Conservation (phyloP, 1,284 basidiomycete species). For the Phlebopus sp. region DNA sequence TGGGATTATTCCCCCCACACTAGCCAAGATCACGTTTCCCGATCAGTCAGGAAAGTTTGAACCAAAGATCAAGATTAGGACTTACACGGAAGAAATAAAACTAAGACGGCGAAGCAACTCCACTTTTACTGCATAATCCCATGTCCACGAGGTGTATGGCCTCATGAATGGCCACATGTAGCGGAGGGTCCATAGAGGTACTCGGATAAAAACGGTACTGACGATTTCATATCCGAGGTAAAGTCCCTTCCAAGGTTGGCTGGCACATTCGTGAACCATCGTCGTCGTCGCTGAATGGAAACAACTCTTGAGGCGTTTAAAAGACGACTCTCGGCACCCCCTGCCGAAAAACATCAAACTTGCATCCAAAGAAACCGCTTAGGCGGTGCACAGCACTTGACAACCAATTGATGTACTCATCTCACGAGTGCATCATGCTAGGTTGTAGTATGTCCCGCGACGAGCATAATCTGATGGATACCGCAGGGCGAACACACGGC, state of each 20-base stretch:
- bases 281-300: background rate
- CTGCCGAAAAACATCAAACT: background rate
- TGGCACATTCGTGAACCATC: conserved; percentile 7
- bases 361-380: no score
- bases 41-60: background rate
- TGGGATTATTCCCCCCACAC: conserved; percentile 10
- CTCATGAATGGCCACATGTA: conserved; percentile 24
- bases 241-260: conserved; percentile 28
- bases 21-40: background rate
- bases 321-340: background rate
- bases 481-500: no score
- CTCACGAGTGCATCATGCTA: no score
- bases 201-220: conserved; percentile 39
- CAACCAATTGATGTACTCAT: no score
- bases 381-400: no score
- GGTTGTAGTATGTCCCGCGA: no score
- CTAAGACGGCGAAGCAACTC: conserved; percentile 1
- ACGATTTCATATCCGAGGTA: conserved; percentile 40
- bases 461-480: no score
- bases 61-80: background rate
- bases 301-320: background rate
- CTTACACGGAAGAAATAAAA: conserved; percentile 15
- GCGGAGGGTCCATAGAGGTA: conserved; percentile 44
- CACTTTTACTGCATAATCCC: conserved; percentile 12
- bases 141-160: conserved; percentile 26